Base-by-base conservation (phyloP, 139 green algal species). In the Chlamydomonas sphaeroides region DNA sequence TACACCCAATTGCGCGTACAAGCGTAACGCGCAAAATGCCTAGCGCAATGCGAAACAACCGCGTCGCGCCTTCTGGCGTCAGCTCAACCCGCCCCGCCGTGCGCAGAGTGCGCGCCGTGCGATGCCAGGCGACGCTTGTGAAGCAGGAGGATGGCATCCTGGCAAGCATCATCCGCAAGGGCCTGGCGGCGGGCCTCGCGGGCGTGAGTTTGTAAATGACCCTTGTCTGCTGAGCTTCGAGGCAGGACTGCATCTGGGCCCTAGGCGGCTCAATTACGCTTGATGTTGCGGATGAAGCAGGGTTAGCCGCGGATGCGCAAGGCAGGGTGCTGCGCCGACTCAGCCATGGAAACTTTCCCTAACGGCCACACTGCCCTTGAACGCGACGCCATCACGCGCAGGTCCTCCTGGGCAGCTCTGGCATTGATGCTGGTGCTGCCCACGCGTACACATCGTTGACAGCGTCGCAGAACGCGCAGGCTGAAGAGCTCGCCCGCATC, bases 401-500 rank as follows among this genome's bases (percentile, higher is more conserved):
- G 74, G 74, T 70, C 23, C 39, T 80, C 4, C 18, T 80, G 15
- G 74, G 74, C 15, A 80, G 28, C 42, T 53, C 59, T 10, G 59
- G 63, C 7, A 33, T 69, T 10, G 35, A 11, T 3, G 57, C 45
- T 26, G 39, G n/a, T 17, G 21, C 30, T 17, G 74, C 74, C 3
- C 21, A 70, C 62, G 74, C 74, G 3, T 18, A 38, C 15, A 51
- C 59, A 3, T 71, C 74, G 0, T 21, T 80, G 39, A 80, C 84
- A 36, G 67, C 78, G 33, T 14, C 28, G 18, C 84, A 89, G 56
- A 71, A 83, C 42, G 39, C 53, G 0, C 66, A 86, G 35, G 84
- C 84, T 17, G 70, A 86, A 41, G 45, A 85, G 63, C 42, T 89
- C 5, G 67, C 68, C 1, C 70, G 78, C 25, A 86, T 89, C 33